phyloP scores from a whole-genome alignment of 2,329 filamentous ascomycete species.

The Dothideomycetidae sp. region DNA sequence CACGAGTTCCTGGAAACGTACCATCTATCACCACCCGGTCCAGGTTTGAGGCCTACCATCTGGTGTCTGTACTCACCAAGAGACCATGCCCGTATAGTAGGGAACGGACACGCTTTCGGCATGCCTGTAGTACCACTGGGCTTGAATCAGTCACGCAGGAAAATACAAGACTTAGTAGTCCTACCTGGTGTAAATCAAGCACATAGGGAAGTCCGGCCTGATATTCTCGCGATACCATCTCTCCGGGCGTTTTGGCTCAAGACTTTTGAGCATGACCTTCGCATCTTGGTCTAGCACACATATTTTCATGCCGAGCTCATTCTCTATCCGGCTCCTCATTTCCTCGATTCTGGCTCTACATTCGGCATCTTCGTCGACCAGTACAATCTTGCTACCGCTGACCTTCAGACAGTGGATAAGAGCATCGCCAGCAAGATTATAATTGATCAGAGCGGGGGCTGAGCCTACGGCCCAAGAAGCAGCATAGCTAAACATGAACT shows the following conservation, averaged over 20 bases:
- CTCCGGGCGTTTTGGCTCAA: constrained; percentile 37
- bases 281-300: constrained; percentile 37
- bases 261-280: constrained; percentile 33
- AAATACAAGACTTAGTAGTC: constrained; percentile 30
- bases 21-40: constrained; percentile 43
- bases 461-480: constrained; percentile 19
- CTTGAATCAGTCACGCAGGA: background rate
- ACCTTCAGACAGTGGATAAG: constrained; percentile 26
- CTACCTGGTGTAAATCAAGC: constrained; percentile 60
- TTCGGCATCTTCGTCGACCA: constrained; percentile 34
- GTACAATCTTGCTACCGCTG: constrained; percentile 26
- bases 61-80: constrained; percentile 19
- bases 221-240: constrained; percentile 42
- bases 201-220: constrained; percentile 40
- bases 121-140: constrained; percentile 51
- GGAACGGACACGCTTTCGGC: constrained; percentile 56
- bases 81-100: constrained; percentile 33
- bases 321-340: constrained; percentile 32
- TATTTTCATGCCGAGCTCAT: constrained; percentile 41
- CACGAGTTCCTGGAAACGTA: no score
- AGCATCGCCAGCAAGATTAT: constrained; percentile 22
- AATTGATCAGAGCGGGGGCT: constrained; percentile 24
- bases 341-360: constrained; percentile 45
- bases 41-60: constrained; percentile 24
- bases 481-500: constrained; percentile 21